A percentile compares a stretch with the other conserved stretches of the same genome.
Evolutionary conservation across 108 stramenopile genomes (phyloP).

Genomic region (Asterionellopsis glacialis): DNA sequence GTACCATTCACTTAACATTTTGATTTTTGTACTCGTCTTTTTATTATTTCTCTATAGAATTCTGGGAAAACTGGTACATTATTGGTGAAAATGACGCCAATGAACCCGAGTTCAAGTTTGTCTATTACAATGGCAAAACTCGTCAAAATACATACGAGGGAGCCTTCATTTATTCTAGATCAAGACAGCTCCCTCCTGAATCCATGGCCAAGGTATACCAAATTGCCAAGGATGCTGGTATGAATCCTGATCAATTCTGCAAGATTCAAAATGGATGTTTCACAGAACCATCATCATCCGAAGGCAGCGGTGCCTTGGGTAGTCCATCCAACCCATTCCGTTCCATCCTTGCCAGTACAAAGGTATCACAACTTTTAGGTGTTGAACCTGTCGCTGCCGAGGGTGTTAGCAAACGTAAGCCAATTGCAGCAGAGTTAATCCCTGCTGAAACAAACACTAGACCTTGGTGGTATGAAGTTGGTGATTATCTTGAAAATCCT

Average conservation of each 20-base stretch:
- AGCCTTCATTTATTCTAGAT: conserved; percentile 93
- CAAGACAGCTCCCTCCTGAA: conserved; percentile 61
- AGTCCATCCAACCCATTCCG: conserved; percentile 66
- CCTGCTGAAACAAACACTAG: conserved; percentile 22
- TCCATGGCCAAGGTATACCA: conserved; percentile 81
- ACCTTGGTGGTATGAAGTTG: conserved; percentile 86
- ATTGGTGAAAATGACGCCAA: conserved; percentile 82
- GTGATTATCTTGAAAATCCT: conserved; percentile 84
- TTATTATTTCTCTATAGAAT: conserved; percentile 52
- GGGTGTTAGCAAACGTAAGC: conserved; percentile 17
- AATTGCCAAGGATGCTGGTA: conserved; percentile 86
- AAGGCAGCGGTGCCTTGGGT: conserved; percentile 19
- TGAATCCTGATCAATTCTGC: conserved; percentile 91
- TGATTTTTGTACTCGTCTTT: neutral
- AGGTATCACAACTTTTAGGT: conserved; percentile 77
- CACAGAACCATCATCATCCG: neutral
- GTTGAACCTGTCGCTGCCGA: conserved; percentile 88
- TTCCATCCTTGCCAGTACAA: conserved; percentile 80
- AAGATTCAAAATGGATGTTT: conserved; percentile 89
- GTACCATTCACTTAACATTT: neutral
- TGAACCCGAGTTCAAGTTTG: conserved; percentile 87
- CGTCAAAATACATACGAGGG: conserved; percentile 96
- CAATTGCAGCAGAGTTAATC: conserved; percentile 20
- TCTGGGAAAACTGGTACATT: conserved; percentile 98
- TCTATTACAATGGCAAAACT: conserved; percentile 97